Evolutionary conservation across 768 basidiomycete species (phyloP).

Genomic region (Tricholoma flavovirens): DNA sequence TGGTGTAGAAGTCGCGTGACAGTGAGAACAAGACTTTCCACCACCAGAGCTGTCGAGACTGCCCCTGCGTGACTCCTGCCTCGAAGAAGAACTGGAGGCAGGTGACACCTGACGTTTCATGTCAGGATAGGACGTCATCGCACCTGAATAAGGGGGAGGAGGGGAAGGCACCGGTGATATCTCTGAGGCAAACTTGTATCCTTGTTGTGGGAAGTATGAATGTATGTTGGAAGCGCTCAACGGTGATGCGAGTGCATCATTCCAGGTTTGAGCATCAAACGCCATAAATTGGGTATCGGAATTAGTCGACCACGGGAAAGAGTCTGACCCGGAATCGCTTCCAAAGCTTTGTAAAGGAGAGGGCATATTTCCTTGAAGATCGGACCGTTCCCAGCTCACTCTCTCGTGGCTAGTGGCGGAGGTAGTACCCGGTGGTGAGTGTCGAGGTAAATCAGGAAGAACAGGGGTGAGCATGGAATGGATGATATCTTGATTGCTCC

Average conservation of each 20-base stretch:
- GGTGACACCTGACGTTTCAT: conserved; percentile 17
- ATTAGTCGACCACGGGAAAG: conserved; percentile 16
- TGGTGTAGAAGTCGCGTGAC: conserved; percentile 41
- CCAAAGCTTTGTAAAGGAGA: conserved; percentile 4
- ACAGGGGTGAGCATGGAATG: conserved; percentile 10
- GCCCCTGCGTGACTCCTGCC: conserved; percentile 20
- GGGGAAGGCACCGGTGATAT: conserved; percentile 30
- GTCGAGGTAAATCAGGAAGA: conserved; percentile 6
- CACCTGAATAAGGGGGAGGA: conserved; percentile 14
- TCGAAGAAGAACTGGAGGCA: conserved; percentile 16
- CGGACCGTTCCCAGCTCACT: conserved; percentile 10
- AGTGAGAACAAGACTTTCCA: conserved; percentile 40
- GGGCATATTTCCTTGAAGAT: background rate
- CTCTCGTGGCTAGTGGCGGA: background rate
- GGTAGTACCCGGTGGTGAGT: background rate
- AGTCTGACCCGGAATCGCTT: conserved; percentile 15
- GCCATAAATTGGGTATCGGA: conserved; percentile 21
- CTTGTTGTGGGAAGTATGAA: conserved; percentile 14
- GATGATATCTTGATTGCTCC: conserved; percentile 9
- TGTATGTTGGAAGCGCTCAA: conserved; percentile 17
- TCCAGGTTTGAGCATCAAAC: conserved; percentile 22
- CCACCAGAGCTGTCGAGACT: conserved; percentile 26
- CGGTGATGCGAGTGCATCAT: conserved; percentile 21
- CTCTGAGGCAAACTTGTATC: conserved; percentile 25
- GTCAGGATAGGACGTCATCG: conserved; percentile 18